These are phyloP conservation scores for Dendrobium officinale DNA, from an alignment of 106 monocot species.

Conservation along the genomic window DNA sequence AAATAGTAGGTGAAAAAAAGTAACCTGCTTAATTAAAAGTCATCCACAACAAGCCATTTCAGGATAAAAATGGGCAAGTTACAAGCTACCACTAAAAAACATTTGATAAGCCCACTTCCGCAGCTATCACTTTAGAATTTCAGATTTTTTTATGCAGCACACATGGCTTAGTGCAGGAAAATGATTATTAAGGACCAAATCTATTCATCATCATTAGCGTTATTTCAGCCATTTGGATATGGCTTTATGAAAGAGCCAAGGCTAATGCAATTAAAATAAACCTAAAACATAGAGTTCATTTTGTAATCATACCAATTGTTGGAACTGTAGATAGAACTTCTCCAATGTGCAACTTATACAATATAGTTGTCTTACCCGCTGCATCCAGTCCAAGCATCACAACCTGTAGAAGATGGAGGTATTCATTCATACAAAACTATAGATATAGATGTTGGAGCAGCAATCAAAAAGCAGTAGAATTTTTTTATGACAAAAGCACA, in stretches of 20 bases:
- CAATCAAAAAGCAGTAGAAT: background rate
- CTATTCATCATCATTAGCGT: background rate
- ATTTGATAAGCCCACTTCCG: background rate
- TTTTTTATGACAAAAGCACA: background rate
- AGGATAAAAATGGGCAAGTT: too few species aligned
- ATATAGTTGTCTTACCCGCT: slow-evolving; percentile 73
- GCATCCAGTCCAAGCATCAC: slow-evolving; percentile 85
- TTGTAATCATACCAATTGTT: slow-evolving; percentile 55
- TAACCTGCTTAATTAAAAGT: too few species aligned
- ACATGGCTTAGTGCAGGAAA: background rate
- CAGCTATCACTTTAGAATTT: background rate
- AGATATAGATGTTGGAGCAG: background rate
- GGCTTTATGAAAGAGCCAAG: background rate
- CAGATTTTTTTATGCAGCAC: background rate
- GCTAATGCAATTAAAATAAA: background rate
- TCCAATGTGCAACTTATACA: slow-evolving; percentile 74
- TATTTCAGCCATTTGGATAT: background rate
- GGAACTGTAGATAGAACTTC: slow-evolving; percentile 75
- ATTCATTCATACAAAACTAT: background rate
- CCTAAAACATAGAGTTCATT: background rate
- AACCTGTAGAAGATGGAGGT: slow-evolving; percentile 28
- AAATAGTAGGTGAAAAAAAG: too few species aligned
- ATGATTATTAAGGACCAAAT: background rate
- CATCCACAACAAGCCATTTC: too few species aligned
- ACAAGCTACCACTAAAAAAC: background rate